A percentile compares a stretch with the other conserved stretches of the same genome.
phyloP scores from a whole-genome alignment of 2,329 filamentous ascomycete genomes.

The Colletotrichum sp. region DNA sequence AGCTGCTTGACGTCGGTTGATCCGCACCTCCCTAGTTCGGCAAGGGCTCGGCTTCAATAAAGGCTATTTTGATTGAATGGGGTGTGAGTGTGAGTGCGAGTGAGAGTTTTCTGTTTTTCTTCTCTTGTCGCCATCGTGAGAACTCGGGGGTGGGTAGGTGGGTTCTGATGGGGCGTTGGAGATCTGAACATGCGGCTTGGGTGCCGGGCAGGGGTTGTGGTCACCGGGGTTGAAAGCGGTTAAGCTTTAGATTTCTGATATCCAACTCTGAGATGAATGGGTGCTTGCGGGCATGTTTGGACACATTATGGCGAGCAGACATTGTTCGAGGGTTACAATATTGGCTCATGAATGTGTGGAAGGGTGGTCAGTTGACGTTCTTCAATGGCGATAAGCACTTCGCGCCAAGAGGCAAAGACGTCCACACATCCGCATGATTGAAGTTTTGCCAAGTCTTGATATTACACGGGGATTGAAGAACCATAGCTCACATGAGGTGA shows the following conservation, averaged over 20 bases:
- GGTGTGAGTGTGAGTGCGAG: not conserved
- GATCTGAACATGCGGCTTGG: not conserved
- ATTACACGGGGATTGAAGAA: not conserved
- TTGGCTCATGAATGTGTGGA: not conserved
- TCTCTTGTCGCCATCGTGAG: not conserved
- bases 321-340: not conserved
- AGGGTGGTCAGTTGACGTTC: not conserved
- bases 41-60: not conserved
- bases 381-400: not conserved
- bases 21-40: not conserved
- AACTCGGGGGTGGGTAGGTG: no score
- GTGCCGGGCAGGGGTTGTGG: not conserved
- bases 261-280: not conserved
- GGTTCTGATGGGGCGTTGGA: not conserved
- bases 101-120: not conserved
- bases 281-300: not conserved
- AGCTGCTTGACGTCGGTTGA: not conserved
- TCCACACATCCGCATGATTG: no score
- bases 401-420: no score
- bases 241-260: not conserved
- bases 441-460: no score
- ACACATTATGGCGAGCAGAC: rapidly evolving
- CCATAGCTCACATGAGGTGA: not conserved
- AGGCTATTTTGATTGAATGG: not conserved
- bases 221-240: not conserved